These are phyloP conservation scores for Kalmusia sp. DNA, from an alignment of 2,329 filamentous ascomycete species.

Conservation along the genomic window DNA sequence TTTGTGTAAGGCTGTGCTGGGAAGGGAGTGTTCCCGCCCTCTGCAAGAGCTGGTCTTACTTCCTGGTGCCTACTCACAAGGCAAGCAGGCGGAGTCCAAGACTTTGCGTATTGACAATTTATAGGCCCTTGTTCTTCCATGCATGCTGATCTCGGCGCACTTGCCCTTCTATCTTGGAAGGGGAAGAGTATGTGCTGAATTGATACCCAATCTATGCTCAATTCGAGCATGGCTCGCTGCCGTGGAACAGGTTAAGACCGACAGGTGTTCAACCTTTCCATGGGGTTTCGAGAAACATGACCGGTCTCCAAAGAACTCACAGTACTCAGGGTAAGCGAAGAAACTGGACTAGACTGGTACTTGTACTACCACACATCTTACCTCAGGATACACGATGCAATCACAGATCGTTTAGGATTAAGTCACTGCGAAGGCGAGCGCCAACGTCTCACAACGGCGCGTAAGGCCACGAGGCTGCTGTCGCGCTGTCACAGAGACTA, in stretches of 20 bases:
- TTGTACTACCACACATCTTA: no score
- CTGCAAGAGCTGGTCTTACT: neutral
- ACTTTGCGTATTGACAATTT: neutral
- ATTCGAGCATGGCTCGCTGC: neutral
- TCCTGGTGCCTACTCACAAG: neutral
- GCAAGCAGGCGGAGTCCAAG: neutral
- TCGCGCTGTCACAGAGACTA: neutral
- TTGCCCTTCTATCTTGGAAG: no score
- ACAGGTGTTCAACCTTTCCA: no score
- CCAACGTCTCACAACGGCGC: neutral
- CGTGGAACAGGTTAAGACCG: no score
- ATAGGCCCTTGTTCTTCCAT: neutral
- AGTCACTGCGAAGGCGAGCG: neutral
- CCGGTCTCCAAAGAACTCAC: no score
- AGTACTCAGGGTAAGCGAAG: no score
- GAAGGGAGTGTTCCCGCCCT: neutral
- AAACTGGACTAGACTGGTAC: no score
- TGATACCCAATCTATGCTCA: neutral
- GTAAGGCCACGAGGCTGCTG: slow-evolving; percentile 10
- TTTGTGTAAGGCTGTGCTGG: neutral
- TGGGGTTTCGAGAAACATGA: no score
- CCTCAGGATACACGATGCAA: no score
- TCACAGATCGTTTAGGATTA: no score
- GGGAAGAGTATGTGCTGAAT: neutral
- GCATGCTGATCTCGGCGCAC: slow-evolving; percentile 3